phyloP scores from a whole-genome alignment of 768 basidiomycete species.

The Rhizopogon sp. region DNA sequence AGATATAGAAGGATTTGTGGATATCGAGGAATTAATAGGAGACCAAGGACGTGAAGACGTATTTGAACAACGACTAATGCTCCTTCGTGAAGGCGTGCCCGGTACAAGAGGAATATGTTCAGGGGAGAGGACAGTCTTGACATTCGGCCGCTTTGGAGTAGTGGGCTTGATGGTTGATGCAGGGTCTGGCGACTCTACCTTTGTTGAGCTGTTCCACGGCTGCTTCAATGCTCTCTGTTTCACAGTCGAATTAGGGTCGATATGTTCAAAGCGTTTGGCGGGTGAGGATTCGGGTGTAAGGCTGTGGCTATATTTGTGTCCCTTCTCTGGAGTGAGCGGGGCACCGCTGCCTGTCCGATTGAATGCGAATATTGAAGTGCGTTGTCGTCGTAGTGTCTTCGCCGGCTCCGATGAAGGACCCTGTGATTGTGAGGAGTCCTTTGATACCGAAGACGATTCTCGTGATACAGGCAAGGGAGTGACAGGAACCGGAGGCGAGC shows the following conservation, averaged over 20 bases:
- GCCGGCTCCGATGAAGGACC: constrained; percentile 53
- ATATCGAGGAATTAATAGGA: constrained; percentile 65
- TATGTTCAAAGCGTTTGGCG: constrained; percentile 22
- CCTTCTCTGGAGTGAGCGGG: constrained; percentile 51
- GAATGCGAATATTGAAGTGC: constrained; percentile 58
- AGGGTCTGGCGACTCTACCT: constrained; percentile 48
- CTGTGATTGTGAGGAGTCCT: constrained; percentile 11
- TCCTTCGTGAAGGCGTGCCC: constrained; percentile 51
- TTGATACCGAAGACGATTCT: constrained; percentile 21
- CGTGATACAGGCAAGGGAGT: constrained; percentile 43
- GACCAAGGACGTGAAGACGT: constrained; percentile 80
- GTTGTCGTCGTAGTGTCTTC: constrained; percentile 43
- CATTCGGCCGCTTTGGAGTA: constrained; percentile 42
- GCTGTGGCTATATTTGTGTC: constrained; percentile 68
- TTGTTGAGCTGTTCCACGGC: constrained; percentile 81
- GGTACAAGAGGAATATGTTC: constrained; percentile 43
- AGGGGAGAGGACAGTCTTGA: constrained; percentile 43
- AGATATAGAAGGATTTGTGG: constrained; percentile 41
- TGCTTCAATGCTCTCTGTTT: constrained; percentile 41
- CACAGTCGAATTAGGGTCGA: constrained; percentile 32
- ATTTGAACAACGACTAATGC: constrained; percentile 70
- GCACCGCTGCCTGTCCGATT: constrained; percentile 34
- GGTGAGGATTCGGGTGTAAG: constrained; percentile 69
- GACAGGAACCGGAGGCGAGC: constrained; percentile 34
- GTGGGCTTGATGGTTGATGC: constrained; percentile 41